Evolutionary conservation across 768 basidiomycete species (phyloP).

Genomic region (Podaxis carcinomalis): DNA sequence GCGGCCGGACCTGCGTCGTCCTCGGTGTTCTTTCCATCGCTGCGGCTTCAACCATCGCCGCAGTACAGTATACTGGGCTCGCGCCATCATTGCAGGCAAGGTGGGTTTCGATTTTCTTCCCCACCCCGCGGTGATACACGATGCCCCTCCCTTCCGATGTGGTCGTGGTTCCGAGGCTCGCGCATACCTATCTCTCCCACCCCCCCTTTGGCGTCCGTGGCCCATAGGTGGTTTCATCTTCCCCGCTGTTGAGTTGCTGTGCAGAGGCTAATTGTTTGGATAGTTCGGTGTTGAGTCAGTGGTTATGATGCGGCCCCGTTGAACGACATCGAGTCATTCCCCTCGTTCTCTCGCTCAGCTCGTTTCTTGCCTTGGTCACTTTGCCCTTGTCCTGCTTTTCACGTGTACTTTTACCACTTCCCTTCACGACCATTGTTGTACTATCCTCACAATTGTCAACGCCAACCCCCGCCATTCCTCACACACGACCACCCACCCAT

Average conservation of each 20-base stretch:
- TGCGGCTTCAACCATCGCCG: conserved; percentile 28
- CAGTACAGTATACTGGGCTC: conserved; percentile 24
- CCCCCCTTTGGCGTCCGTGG: background rate
- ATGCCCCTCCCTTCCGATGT: background rate
- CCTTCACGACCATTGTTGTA: background rate
- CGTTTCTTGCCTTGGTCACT: background rate
- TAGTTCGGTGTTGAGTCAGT: background rate
- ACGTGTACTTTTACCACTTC: background rate
- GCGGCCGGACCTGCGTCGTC: conserved; percentile 19
- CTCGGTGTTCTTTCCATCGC: conserved; percentile 28
- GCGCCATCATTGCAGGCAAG: conserved; percentile 20
- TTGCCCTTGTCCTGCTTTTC: background rate
- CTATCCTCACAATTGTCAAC: background rate
- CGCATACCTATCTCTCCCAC: background rate
- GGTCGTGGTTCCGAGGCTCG: background rate
- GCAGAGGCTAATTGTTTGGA: background rate
- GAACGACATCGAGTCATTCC: too few relatives aligned
- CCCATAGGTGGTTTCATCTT: background rate
- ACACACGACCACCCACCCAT: background rate
- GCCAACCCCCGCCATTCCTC: background rate
- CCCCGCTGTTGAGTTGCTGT: background rate
- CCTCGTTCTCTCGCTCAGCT: background rate
- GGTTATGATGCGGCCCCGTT: background rate
- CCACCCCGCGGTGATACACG: conserved; percentile 3
- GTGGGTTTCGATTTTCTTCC: conserved; percentile 19